Conservation (phyloP, 1,284 basidiomycete species). For the Fomitopsis pinicola region DNA sequence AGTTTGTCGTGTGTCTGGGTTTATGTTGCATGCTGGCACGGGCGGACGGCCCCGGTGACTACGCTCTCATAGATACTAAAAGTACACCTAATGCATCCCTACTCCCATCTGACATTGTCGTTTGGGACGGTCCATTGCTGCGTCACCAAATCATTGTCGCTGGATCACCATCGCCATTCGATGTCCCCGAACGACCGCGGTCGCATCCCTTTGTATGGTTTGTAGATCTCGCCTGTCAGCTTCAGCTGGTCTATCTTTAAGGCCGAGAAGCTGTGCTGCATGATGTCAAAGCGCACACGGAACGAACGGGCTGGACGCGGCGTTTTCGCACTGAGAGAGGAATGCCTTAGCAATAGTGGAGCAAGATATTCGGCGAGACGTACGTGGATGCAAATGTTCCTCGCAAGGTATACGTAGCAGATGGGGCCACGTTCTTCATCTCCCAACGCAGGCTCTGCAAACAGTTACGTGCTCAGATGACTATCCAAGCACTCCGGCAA, state of each 20-base stretch:
- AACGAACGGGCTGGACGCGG: slow-evolving; percentile 68
- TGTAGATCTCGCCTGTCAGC: slow-evolving; percentile 79
- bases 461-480: background rate
- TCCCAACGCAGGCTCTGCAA: slow-evolving; percentile 71
- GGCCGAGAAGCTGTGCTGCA: slow-evolving; percentile 72
- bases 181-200: slow-evolving; percentile 56
- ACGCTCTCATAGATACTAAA: background rate
- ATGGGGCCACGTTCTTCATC: slow-evolving; percentile 63
- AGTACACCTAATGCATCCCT: slow-evolving; percentile 1
- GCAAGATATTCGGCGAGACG: slow-evolving; percentile 18
- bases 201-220: slow-evolving; percentile 66
- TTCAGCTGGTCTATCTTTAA: slow-evolving; percentile 85
- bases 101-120: background rate
- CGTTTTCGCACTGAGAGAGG: slow-evolving; percentile 26
- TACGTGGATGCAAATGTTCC: slow-evolving; percentile 75
- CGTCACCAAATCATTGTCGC: background rate
- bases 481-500: background rate
- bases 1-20: background rate
- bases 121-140: background rate
- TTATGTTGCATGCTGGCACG: background rate
- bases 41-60: background rate
- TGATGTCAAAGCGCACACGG: slow-evolving; percentile 67
- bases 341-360: background rate
- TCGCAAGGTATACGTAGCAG: slow-evolving; percentile 67
- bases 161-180: slow-evolving; percentile 69